Evolutionary conservation across 139 green algal genomes (phyloP), one percentile per base, ranked within the genome.

Genomic region (Chlamydomonas schloesseri): DNA sequence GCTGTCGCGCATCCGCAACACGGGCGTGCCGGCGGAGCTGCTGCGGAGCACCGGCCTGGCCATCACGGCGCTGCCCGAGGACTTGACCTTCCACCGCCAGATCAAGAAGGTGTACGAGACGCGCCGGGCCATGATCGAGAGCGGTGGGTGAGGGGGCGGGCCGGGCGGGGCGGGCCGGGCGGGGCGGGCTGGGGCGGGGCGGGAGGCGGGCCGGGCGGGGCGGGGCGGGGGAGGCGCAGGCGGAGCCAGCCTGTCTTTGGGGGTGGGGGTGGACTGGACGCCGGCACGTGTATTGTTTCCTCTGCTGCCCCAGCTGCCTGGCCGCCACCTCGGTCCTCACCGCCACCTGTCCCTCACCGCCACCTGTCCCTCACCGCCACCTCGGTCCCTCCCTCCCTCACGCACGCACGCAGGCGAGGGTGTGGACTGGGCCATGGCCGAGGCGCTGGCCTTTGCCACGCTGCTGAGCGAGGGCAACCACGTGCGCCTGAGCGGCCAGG

Each of bases 391-490:
- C 20, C 55, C 55, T 11, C 55, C 13, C 55, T 17, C 55, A 3
- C 55, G 20, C 17, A 17, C 21, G 24, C 60, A 28, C 14, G n/a
- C 77, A 87, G 85, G 89, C 21, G 87, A 96, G 81, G 91, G 90
- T 65, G 83, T 99, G 5, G 97, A 99, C 91, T 99, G 97, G 97
- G 98, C 89, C 31, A 96, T 96, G 82, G 97, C 96, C 1, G 98
- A 99, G 92, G 96, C 97, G 23, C 94, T 99, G 34, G 98, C 98
- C 10, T 99, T 99, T 90, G 97, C 93, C 58, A 98, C 97, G 23
- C 93, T 99, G 71, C 84, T 99, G 57, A 88, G 89, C 17, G 97
- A 99, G 93, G 97, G 98, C 86, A 99, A 99, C 91, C 97, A 99
- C 89, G 96, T 99, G 89, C 92, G 98, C 37, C 92, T 99, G 83